Conservation (phyloP, 2,329 filamentous ascomycete genomes). For the Capronia americana region DNA sequence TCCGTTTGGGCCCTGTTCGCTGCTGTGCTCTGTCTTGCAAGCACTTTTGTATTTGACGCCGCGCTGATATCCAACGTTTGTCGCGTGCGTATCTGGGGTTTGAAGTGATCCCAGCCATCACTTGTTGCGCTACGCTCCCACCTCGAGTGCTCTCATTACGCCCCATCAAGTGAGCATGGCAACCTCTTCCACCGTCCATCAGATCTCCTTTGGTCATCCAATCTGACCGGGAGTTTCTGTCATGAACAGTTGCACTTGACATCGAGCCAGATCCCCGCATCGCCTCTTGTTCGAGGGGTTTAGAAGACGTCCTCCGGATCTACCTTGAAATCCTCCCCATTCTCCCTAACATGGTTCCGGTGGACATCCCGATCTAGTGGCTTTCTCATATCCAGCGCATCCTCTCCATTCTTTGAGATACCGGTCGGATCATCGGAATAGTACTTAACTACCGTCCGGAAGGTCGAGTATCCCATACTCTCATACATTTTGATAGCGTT, state of each 20-base stretch:
- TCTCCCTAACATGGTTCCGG: constrained; percentile 75
- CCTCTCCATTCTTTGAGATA: constrained; percentile 67
- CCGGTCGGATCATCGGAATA: constrained; percentile 83
- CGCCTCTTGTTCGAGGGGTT: background rate
- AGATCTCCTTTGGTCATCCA: background rate
- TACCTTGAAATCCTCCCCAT: constrained; percentile 80
- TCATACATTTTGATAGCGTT: constrained; percentile 89
- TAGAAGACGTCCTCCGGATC: constrained; percentile 79
- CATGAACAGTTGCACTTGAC: background rate
- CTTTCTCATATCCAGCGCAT: constrained; percentile 98
- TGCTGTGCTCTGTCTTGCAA: background rate
- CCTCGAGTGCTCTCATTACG: background rate
- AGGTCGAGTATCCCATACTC: constrained; percentile 90
- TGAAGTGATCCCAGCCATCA: background rate
- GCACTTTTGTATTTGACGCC: background rate
- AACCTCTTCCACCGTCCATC: background rate
- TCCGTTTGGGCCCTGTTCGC: background rate
- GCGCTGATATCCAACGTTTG: background rate
- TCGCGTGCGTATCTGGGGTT: background rate
- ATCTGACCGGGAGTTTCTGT: background rate
- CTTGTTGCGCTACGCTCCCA: background rate
- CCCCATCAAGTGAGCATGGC: background rate
- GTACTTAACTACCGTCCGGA: constrained; percentile 85
- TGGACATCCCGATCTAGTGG: constrained; percentile 80
- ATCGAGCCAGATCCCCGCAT: background rate